Evolutionary conservation across 2,329 filamentous ascomycete genomes (phyloP), one percentile per base, ranked within the genome.

Genomic region (Aspergillus floridensis): DNA sequence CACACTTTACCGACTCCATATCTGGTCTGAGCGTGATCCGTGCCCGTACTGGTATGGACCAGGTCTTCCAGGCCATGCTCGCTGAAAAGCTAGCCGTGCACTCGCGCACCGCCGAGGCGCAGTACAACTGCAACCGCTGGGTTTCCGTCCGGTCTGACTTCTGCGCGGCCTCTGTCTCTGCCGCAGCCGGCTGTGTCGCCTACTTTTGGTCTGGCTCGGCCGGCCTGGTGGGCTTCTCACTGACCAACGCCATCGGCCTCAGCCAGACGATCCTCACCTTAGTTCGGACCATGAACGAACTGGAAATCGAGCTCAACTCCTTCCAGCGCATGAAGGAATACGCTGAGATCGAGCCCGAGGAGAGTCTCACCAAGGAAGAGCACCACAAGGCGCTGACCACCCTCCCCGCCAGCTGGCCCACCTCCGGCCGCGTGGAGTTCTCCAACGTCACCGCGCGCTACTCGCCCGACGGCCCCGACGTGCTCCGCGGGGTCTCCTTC

Each of bases 81-180:
- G 82, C 83, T 1, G 74, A 80, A 29, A 81, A 81, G 63, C 61
- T 86, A 32, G 76, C 80, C 1, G 68, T 77, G 0, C 82, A 79
- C 70, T 77, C 80, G 11, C 77, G 78, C 5, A 74, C 81, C 0
- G 72, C 76, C 0, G 82, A 85, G 65, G 74, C 82, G 1, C 80
- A 79, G 50, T 84, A 78, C 62, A 85, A 84, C 68, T 80, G 80
- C 60, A 86, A 86, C 66, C 80, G 84, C 7, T 86, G 84, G 84
- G 80, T 86, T 2, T 77, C 79, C 1, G 76, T 85, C 44, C 80
- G 84, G 5, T 76, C 84, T 4, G 83, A 85, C 61, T 77, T 84
- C 64, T 79, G 82, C 55, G 84, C 82, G 1, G 81, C 82, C 0
- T 69, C 83, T 1, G 81, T 85, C 11, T 79, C 80, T 12, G 74